phyloP scores from a whole-genome alignment of 768 basidiomycete genomes.

The Mycena indigotica region DNA sequence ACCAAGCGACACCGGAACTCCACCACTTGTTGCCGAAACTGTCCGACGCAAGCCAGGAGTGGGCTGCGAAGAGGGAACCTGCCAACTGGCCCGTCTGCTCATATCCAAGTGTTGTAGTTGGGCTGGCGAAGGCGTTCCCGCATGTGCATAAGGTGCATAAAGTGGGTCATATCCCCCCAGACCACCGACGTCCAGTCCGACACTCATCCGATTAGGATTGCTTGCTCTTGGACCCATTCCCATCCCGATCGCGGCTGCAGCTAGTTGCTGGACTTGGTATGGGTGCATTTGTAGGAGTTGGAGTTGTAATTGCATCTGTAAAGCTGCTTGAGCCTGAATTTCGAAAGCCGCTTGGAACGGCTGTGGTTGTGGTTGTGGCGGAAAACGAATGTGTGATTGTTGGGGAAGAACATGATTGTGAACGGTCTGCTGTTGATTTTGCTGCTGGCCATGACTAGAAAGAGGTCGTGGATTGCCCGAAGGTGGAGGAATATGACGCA shows the following conservation, averaged over 20 bases:
- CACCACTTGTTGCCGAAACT: neutral
- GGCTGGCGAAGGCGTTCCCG: neutral
- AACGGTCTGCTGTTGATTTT: neutral
- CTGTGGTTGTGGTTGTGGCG: neutral
- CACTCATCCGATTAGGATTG: neutral
- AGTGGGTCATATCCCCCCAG: slow-evolving; percentile 10
- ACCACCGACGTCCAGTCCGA: neutral
- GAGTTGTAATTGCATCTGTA: neutral
- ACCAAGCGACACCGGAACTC: neutral
- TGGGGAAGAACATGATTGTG: too few species aligned
- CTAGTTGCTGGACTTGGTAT: neutral
- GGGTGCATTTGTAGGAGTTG: neutral
- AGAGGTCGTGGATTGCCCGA: neutral
- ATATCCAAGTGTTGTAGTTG: neutral
- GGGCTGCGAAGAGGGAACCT: neutral
- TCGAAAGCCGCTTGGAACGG: neutral
- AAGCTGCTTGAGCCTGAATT: neutral
- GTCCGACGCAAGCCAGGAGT: neutral
- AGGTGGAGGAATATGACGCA: neutral
- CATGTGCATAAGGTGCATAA: slow-evolving; percentile 18
- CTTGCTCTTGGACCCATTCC: neutral
- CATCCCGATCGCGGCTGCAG: neutral
- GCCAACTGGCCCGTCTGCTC: neutral
- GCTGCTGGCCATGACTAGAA: neutral
- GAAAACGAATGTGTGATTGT: too few species aligned